Evolutionary conservation across 371 early-diverging fungal species (phyloP), one percentile per base, ranked within the genome.

Genomic region (Mortierella sp.): DNA sequence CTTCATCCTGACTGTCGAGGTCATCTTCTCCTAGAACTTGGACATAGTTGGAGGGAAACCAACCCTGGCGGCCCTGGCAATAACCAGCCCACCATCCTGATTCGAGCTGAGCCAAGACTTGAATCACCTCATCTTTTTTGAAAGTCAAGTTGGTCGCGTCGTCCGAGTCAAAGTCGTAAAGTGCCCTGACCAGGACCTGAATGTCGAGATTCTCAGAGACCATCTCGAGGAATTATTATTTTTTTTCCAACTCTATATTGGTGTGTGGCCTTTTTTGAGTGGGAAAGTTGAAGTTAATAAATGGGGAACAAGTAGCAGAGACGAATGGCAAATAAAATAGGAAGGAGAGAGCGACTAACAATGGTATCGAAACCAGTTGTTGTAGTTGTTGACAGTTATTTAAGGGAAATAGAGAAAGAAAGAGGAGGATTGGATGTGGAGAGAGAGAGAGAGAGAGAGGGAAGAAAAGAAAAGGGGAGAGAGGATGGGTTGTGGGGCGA

Each of bases 81-180:
- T 83, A 83, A 42, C 94, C 95, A 68, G 96, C 94, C 97, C 97
- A 97, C 97, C 97, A 97, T 19, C 97, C 97, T 3, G 95, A 91
- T 66, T 94, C 92, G 40, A 95, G 88, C 68, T 93, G 89, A 9
- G 91, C 88, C 40, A 94, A 84, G 1, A 97, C 96, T 66, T 93
- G 90, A 76, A 96, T 92, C 45, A 94, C 83, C 61, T 93, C 95
- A 59, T 93, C 92, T 68, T 90, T 83, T 53, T 88, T 85, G 70
- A 97, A 96, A 10, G 93, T 89, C 59, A 97, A 85, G 53, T 92
- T 55, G 31, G 72, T 68, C 0, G 72, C 49, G 42, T 77, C 77
- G 7, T 77, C 77, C 10, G 77, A 72, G 31, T 77, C 68, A 40
- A 67, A 77, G 42, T 72, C 68, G 45, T 77, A 77, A 31, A 77